A percentile compares a stretch with the other conserved stretches of the same genome.
Evolutionary conservation across 225 moss, liverwort and hornwort genomes (phyloP).

Genomic region (Bryoerythrophyllum caledonicum): DNA sequence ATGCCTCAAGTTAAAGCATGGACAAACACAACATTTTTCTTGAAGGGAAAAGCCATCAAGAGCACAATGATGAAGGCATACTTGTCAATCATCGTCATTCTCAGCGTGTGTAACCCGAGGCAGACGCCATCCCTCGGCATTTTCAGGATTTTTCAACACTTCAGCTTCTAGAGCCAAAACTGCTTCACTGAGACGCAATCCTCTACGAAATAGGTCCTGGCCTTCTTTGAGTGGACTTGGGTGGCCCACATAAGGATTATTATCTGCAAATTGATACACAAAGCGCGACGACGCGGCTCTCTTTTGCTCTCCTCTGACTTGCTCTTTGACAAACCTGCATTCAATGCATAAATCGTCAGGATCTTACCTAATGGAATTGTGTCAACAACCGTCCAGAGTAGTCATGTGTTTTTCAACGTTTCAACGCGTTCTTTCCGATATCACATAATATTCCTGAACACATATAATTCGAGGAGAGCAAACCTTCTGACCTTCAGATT

Average conservation of each 20-base stretch:
- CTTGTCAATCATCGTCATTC: conserved; percentile 97
- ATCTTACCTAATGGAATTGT: conserved; percentile 1
- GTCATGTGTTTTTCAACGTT: neutral
- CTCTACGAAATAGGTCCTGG: conserved; percentile 92
- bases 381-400: conserved; percentile 1
- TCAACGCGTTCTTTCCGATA: neutral
- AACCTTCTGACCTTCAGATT: neutral
- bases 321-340: conserved; percentile 90
- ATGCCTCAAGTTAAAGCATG: neutral
- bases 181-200: conserved; percentile 97
- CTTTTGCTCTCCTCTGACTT: conserved; percentile 56
- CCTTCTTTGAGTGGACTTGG: conserved; percentile 96
- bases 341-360: neutral
- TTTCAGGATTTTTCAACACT: conserved; percentile 81
- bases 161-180: conserved; percentile 98
- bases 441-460: too few relatives aligned
- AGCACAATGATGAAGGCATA: conserved; percentile 28
- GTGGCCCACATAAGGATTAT: conserved; percentile 97
- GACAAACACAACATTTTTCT: conserved; percentile 9
- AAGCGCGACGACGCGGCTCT: conserved; percentile 68
- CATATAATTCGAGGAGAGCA: neutral
- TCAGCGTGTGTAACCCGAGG: conserved; percentile 96
- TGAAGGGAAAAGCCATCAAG: neutral
- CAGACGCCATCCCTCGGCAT: conserved; percentile 93
- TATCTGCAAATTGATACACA: conserved; percentile 88